These are phyloP conservation scores for Xerocomus brunneocitrinus DNA, from an alignment of 768 basidiomycete genomes.

Conservation along the genomic window DNA sequence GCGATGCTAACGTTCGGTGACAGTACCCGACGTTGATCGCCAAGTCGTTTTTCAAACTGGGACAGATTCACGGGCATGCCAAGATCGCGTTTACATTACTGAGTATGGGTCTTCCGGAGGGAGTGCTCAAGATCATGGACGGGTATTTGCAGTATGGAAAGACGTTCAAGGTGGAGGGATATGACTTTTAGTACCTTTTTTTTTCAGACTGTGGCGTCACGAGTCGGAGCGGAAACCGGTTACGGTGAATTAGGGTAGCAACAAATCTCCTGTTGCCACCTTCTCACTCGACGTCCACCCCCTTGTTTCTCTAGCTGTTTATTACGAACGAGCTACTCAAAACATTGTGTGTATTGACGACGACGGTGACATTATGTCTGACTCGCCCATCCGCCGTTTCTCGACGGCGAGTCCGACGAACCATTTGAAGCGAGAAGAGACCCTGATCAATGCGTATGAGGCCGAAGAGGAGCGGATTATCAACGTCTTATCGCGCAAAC, in stretches of 20 bases:
- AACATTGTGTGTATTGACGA: background rate
- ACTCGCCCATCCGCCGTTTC: conserved; percentile 53
- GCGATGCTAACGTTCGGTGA: background rate
- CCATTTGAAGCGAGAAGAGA: conserved; percentile 53
- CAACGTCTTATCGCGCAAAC: conserved; percentile 74
- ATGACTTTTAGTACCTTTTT: conserved; percentile 50
- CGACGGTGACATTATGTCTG: conserved; percentile 21
- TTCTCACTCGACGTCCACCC: background rate
- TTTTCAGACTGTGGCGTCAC: background rate
- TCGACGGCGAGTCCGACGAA: conserved; percentile 51
- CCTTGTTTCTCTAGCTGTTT: too few relatives aligned
- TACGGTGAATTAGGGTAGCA: conserved; percentile 9
- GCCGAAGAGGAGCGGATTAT: conserved; percentile 89
- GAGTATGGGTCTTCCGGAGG: conserved; percentile 90
- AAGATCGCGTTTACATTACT: conserved; percentile 92
- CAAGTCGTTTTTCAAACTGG: conserved; percentile 87
- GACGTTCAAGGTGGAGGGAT: conserved; percentile 84
- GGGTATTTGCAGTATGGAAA: conserved; percentile 85
- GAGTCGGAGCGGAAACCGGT: conserved; percentile 14
- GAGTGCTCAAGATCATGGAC: conserved; percentile 90
- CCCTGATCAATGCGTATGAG: conserved; percentile 83
- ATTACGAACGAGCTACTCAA: background rate
- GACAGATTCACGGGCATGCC: conserved; percentile 86
- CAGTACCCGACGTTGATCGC: conserved; percentile 88
- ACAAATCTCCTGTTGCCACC: background rate